Conservation (phyloP, 805 yeast species). For the Ogataea glucozyma region DNA sequence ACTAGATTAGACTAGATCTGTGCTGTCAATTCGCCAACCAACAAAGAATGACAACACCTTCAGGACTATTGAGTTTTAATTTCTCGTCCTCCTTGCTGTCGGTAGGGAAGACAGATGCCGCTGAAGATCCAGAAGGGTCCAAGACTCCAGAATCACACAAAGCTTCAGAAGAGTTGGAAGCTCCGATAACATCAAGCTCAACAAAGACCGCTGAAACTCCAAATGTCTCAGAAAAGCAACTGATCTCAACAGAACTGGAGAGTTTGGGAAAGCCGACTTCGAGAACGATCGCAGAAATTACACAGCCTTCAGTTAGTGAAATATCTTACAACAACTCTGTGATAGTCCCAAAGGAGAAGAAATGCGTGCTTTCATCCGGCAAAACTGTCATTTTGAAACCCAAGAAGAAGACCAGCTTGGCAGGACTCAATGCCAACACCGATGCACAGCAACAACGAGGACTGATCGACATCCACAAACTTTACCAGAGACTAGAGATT, state of each 20-base stretch:
- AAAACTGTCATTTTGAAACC: constrained; percentile 24
- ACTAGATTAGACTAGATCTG: too few species aligned
- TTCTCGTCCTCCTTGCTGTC: constrained; percentile 21
- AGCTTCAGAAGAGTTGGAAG: too few species aligned
- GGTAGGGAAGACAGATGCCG: too few species aligned
- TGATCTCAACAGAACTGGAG: too few species aligned
- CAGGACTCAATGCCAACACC: background rate
- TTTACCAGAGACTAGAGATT: constrained; percentile 27
- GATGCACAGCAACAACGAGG: constrained; percentile 14
- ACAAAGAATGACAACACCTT: constrained; percentile 8
- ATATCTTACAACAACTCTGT: constrained; percentile 8
- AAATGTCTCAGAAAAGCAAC: background rate
- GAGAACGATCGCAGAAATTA: too few species aligned
- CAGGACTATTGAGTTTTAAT: constrained; percentile 16
- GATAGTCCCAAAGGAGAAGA: constrained; percentile 13
- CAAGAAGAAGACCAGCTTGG: constrained; percentile 8
- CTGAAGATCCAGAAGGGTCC: too few species aligned
- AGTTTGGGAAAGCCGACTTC: too few species aligned
- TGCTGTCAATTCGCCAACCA: too few species aligned
- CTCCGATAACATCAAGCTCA: too few species aligned
- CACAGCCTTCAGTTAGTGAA: too few species aligned
- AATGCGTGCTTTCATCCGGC: constrained; percentile 26
- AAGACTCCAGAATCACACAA: too few species aligned
- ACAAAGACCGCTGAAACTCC: too few species aligned
- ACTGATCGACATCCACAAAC: constrained; percentile 26